A percentile compares a stretch with the other conserved stretches of the same genome.
These are phyloP conservation scores for Fusarium sp. DNA, from an alignment of 2,329 filamentous ascomycete genomes.

Conservation along the genomic window DNA sequence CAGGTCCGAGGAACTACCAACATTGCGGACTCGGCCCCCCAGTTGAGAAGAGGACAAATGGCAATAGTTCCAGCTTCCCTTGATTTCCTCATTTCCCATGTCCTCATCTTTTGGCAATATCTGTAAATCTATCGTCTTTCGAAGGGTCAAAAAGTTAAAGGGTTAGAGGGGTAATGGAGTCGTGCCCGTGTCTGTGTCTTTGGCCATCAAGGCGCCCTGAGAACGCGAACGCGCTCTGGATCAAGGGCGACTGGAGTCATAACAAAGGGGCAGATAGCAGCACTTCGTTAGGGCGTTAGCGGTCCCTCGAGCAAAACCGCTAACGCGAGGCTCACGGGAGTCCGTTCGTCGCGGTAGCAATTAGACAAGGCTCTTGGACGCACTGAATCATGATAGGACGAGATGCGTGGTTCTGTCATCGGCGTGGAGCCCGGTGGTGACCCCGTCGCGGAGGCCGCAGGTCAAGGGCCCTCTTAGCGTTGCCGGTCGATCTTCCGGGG, in stretches of 20 bases:
- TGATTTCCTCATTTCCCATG: conserved; percentile 23
- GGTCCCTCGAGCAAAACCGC: background rate
- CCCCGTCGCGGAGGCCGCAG: conserved; percentile 5
- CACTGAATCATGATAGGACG: conserved; percentile 3
- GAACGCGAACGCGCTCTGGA: conserved; percentile 20
- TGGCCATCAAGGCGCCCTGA: conserved; percentile 17
- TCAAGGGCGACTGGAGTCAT: conserved; percentile 30
- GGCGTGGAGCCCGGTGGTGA: conserved; percentile 6
- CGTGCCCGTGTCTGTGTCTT: conserved; percentile 8
- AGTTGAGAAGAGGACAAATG: background rate
- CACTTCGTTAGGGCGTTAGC: conserved; percentile 20
- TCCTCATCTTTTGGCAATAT: conserved; percentile 32
- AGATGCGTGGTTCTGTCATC: background rate
- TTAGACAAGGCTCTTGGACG: conserved; percentile 29
- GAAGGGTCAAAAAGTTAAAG: background rate
- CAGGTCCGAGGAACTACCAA: background rate
- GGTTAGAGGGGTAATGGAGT: conserved; percentile 15
- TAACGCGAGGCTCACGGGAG: conserved; percentile 25
- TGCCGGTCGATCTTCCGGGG: conserved; percentile 37
- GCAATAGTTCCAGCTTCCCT: conserved; percentile 33
- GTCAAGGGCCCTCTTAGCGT: background rate
- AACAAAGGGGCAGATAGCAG: conserved; percentile 32
- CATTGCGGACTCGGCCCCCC: background rate
- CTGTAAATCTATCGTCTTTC: conserved; percentile 6
- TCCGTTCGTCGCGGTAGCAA: conserved; percentile 18